phyloP scores from a whole-genome alignment of 2,329 filamentous ascomycete species.

The Knoxdaviesia capensis region DNA sequence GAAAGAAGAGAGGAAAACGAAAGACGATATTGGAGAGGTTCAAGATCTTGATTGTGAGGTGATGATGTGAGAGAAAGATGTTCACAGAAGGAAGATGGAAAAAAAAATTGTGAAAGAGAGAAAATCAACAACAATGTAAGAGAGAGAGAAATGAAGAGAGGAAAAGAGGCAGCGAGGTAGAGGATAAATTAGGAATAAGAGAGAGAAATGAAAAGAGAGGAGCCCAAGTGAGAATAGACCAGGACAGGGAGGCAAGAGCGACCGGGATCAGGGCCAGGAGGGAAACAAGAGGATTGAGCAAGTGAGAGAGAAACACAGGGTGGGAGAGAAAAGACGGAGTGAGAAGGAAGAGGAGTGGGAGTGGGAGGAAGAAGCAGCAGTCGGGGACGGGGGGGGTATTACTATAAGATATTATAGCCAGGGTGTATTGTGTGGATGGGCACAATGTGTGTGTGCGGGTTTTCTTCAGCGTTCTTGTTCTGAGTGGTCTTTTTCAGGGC shows the following conservation, averaged over 20 bases:
- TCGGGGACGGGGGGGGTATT: neutral
- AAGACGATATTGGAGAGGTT: too few species aligned
- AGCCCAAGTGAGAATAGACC: too few species aligned
- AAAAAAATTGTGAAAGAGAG: neutral
- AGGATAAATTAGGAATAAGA: neutral
- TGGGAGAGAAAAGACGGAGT: slow-evolving; percentile 4
- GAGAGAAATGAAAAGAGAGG: slow-evolving; percentile 3
- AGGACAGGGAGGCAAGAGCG: too few species aligned
- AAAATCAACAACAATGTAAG: neutral
- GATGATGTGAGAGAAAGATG: neutral
- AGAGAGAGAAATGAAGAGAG: neutral
- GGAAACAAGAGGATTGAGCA: too few species aligned
- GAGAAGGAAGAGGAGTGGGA: slow-evolving; percentile 5
- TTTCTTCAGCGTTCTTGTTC: neutral
- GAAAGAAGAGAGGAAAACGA: too few species aligned
- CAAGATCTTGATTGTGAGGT: too few species aligned
- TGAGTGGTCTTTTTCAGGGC: too few species aligned
- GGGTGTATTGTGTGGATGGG: neutral
- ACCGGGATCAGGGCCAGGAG: too few species aligned
- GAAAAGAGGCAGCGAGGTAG: neutral
- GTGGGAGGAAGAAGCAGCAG: slow-evolving; percentile 3
- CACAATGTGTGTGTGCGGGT: neutral
- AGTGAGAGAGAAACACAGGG: neutral
- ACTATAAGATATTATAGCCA: too few species aligned
- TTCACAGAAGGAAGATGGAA: neutral